Percentiles rank a stretch among this genome's conserved stretches.
phyloP scores from a whole-genome alignment of 2,329 filamentous ascomycete species.

The Colletotrichum sp. region DNA sequence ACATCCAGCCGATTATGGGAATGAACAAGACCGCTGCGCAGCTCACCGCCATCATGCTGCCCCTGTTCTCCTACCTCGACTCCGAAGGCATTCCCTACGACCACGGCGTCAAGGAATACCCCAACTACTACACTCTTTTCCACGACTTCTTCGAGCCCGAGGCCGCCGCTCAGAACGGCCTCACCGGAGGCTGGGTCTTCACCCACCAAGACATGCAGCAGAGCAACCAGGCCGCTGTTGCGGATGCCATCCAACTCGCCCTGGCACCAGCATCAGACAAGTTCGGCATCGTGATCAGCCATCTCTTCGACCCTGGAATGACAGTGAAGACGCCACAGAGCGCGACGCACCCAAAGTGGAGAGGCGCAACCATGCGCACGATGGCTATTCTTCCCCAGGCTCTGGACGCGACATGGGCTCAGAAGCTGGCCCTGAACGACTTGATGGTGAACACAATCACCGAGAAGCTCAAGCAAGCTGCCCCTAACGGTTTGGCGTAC shows the following conservation, averaged over 20 bases:
- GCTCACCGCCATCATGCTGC: conserved; percentile 5
- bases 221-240: background rate
- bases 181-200: conserved; percentile 21
- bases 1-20: conserved; percentile 23
- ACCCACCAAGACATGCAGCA: conserved; percentile 18
- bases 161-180: conserved; percentile 16
- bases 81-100: conserved; percentile 14
- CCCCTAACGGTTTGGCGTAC: conserved; percentile 10
- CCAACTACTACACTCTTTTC: conserved; percentile 17
- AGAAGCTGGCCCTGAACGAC: conserved; percentile 13
- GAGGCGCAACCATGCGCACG: conserved; percentile 10
- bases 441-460: conserved; percentile 21
- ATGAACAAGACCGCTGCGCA: conserved; percentile 19
- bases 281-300: conserved; percentile 14
- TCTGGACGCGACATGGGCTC: conserved; percentile 13
- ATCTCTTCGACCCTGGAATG: conserved; percentile 15
- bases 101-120: background rate
- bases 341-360: conserved; percentile 18
- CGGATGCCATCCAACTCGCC: background rate
- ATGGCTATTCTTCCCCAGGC: conserved; percentile 17
- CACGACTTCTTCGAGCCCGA: conserved; percentile 20
- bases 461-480: conserved; percentile 15
- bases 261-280: background rate
- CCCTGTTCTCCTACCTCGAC: conserved; percentile 11
- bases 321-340: background rate